These are phyloP conservation scores for Dunaliella salina DNA, from an alignment of 163 green algal genomes.

Conservation along the genomic window DNA sequence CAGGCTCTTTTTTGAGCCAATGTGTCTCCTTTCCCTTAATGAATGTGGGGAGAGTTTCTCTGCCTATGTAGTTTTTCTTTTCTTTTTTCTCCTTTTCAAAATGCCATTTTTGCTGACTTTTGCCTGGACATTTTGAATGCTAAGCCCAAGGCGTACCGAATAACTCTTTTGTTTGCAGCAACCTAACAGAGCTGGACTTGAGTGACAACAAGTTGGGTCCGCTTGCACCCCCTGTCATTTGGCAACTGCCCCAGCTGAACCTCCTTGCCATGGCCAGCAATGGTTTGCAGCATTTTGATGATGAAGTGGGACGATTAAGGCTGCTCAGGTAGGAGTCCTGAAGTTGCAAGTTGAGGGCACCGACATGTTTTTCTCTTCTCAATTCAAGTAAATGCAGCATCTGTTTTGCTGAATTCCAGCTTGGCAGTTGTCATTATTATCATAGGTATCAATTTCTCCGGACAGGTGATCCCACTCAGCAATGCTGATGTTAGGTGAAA, in stretches of 20 bases:
- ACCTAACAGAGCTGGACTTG: slow-evolving; percentile 21
- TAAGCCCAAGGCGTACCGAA: neutral
- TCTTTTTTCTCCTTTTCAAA: neutral
- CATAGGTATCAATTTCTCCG: neutral
- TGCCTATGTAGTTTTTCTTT: neutral
- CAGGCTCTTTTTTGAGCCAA: no score
- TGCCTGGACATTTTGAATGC: neutral
- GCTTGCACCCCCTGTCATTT: neutral
- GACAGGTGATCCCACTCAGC: neutral
- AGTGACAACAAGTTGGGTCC: slow-evolving; percentile 13
- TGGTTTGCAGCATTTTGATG: neutral
- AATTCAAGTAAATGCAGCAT: neutral
- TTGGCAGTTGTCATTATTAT: neutral
- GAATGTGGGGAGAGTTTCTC: no score
- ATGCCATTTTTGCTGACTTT: neutral
- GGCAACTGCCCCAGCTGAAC: slow-evolving; percentile 34
- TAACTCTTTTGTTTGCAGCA: neutral
- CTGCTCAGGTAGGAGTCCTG: slow-evolving; percentile 3
- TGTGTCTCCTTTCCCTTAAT: no score
- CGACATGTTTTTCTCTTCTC: no score
- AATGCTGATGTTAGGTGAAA: neutral
- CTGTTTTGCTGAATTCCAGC: neutral
- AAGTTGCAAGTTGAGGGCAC: no score
- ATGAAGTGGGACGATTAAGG: neutral
- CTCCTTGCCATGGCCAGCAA: slow-evolving; percentile 36